These are phyloP conservation scores for Davidsoniella neocaledoniae DNA, from an alignment of 2,329 filamentous ascomycete genomes.

Conservation along the genomic window DNA sequence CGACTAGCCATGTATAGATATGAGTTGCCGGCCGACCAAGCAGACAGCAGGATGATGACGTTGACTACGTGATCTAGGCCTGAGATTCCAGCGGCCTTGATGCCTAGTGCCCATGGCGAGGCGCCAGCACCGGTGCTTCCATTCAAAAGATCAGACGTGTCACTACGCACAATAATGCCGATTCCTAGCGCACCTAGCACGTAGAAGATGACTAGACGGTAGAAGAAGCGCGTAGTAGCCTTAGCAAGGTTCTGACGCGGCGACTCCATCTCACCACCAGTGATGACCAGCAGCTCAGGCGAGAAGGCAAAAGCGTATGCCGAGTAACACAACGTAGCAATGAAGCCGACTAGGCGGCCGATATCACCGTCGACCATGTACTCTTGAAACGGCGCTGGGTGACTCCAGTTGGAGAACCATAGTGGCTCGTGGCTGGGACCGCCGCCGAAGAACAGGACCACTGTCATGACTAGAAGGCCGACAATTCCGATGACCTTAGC, in stretches of 20 bases:
- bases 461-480: constrained; percentile 31
- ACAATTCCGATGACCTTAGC: constrained; percentile 35
- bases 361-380: constrained; percentile 25
- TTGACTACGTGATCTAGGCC: constrained; percentile 39
- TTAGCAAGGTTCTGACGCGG: constrained; percentile 22
- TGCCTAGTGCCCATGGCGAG: constrained; percentile 42
- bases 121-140: constrained; percentile 24
- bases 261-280: constrained; percentile 21
- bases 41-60: constrained; percentile 40
- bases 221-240: constrained; percentile 20
- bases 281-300: constrained; percentile 22
- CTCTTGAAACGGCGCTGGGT: constrained; percentile 19
- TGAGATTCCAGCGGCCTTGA: constrained; percentile 29
- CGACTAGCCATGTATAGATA: constrained; percentile 36
- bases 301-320: constrained; percentile 17
- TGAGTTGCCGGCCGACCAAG: constrained; percentile 41
- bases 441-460: constrained; percentile 31
- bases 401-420: constrained; percentile 26
- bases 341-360: constrained; percentile 43
- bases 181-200: constrained; percentile 23
- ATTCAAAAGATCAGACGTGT: constrained; percentile 20
- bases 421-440: constrained; percentile 26
- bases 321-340: constrained; percentile 16
- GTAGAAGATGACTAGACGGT: constrained; percentile 23
- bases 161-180: constrained; percentile 22